A percentile compares a stretch with the other conserved stretches of the same genome.
Evolutionary conservation across 139 green algal species (phyloP).

Genomic region (Coelastrella sp.): DNA sequence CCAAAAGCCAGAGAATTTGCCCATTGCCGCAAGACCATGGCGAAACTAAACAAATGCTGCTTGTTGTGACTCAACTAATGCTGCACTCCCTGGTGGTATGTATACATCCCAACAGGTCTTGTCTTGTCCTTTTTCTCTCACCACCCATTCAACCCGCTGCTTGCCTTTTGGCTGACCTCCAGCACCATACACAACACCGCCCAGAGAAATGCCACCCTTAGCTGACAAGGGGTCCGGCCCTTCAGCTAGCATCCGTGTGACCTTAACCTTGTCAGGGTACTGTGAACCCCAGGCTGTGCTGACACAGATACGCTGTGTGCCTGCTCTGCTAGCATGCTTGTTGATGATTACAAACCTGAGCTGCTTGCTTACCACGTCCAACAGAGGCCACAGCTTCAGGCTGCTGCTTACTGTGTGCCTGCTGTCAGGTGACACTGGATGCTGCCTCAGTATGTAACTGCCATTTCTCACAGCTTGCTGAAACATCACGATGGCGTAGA

Average conservation of each 20-base stretch:
- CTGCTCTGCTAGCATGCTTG: slow-evolving; percentile 27
- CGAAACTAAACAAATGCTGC: too few relatives aligned
- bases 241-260: slow-evolving; percentile 13
- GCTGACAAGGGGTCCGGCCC: slow-evolving; percentile 12
- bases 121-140: not conserved
- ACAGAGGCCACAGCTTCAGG: slow-evolving; percentile 45
- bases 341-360: slow-evolving; percentile 47
- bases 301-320: slow-evolving; percentile 2
- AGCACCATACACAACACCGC: slow-evolving; percentile 18
- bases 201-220: slow-evolving; percentile 8
- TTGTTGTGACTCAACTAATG: too few relatives aligned
- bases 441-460: slow-evolving; percentile 19
- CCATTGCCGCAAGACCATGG: too few relatives aligned
- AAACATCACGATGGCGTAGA: slow-evolving; percentile 49
- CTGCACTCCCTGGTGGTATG: slow-evolving; percentile 42
- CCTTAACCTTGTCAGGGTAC: not conserved
- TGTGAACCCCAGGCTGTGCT: too few relatives aligned
- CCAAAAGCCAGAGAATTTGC: too few relatives aligned
- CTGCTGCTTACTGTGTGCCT: too few relatives aligned
- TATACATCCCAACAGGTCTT: slow-evolving; percentile 26
- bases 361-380: not conserved
- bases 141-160: slow-evolving; percentile 2
- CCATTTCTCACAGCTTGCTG: slow-evolving; percentile 29
- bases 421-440: not conserved
- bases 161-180: slow-evolving; percentile 7